Evolutionary conservation across 2,329 filamentous ascomycete genomes (phyloP).

Genomic region (Ascochyta clinopodiicola): DNA sequence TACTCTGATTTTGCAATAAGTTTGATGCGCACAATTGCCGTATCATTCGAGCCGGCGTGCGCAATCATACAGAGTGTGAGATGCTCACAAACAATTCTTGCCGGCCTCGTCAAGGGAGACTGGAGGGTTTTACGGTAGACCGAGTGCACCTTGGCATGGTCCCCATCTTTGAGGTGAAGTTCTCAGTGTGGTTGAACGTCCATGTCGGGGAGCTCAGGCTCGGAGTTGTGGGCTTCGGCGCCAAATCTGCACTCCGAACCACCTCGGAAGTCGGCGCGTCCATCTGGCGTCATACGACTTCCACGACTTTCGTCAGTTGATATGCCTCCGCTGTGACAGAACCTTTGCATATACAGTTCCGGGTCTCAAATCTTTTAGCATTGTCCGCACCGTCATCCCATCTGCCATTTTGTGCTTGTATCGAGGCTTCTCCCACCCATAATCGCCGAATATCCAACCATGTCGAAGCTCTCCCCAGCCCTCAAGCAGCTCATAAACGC

Average conservation of each 20-base stretch:
- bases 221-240: background rate
- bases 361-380: background rate
- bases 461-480: constrained; percentile 47
- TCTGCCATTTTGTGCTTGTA: background rate
- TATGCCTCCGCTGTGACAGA: constrained; percentile 3
- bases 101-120: too few species aligned
- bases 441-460: constrained; percentile 13
- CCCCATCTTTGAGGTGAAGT: too few species aligned
- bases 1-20: too few species aligned
- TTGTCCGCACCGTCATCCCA: background rate
- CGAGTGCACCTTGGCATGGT: too few species aligned
- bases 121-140: too few species aligned
- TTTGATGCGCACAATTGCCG: too few species aligned
- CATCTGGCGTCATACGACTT: constrained; percentile 15
- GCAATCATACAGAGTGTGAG: too few species aligned
- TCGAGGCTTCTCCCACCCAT: background rate
- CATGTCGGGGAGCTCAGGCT: background rate
- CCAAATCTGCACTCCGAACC: constrained; percentile 8
- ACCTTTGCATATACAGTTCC: background rate
- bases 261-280: constrained; percentile 6
- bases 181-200: background rate
- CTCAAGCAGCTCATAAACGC: constrained; percentile 47
- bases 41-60: too few species aligned
- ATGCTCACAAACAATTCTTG: too few species aligned
- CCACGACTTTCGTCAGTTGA: constrained; percentile 12